A percentile compares a stretch with the other conserved stretches of the same genome.
Evolutionary conservation across 176 grass and related monocot genomes (phyloP).

Genomic region (Oryza officinalis): DNA sequence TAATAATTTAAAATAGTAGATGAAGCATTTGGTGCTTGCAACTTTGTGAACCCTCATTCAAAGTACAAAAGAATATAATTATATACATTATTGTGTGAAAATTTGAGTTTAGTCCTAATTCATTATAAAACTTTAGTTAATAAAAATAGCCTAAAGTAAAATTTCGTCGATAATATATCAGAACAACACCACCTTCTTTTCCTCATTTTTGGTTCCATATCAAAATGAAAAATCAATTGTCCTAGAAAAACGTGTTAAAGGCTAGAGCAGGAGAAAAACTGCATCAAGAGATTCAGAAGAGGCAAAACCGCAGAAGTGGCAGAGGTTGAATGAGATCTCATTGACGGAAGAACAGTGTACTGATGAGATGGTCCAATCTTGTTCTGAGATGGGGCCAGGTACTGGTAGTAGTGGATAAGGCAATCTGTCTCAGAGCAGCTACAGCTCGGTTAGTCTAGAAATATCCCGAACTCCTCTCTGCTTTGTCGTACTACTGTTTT

Average conservation of each 20-base stretch:
- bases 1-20: too few species aligned
- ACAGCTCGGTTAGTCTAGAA: constrained; percentile 6
- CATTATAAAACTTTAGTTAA: too few species aligned
- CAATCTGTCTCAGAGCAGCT: neutral
- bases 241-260: neutral
- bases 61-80: too few species aligned
- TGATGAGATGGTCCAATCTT: neutral
- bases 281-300: neutral
- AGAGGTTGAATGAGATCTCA: too few species aligned
- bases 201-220: neutral
- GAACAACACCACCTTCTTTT: neutral
- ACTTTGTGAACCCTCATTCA: too few species aligned
- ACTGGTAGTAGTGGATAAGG: neutral
- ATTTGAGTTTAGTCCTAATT: too few species aligned
- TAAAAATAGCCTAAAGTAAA: too few species aligned
- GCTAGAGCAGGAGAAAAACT: neutral
- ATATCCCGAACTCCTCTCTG: neutral
- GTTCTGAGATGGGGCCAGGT: neutral
- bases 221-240: neutral
- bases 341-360: neutral
- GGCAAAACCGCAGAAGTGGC: too few species aligned
- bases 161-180: neutral
- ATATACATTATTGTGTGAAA: too few species aligned
- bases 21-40: too few species aligned
- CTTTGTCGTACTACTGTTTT: constrained; percentile 10